Base-by-base conservation (phyloP, 75 land plant species). In the Ceratopteris richardii region DNA sequence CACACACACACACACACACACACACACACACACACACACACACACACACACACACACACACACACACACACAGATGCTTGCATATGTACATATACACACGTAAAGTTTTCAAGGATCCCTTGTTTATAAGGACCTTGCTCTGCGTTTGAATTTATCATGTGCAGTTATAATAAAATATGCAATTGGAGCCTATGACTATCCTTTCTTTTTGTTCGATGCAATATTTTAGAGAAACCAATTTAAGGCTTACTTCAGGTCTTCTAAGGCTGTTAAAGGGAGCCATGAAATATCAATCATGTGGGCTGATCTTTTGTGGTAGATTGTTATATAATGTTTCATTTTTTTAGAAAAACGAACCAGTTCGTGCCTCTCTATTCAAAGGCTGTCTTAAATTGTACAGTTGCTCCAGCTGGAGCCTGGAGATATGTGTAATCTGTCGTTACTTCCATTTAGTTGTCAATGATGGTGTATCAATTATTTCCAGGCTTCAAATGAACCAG, bases 401-500 rank as follows among this genome's bases (percentile, higher is more conserved):
- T 14, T 40, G 14, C 9, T 40, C 13, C 14, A 40, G 42, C 9
- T 40, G 42, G 42, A 40, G 42, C 13, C 9, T 9, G 14, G 13
- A 14, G 42, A 40, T 9, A 9, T 40, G 42, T 10, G 42, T 14
- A 40, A 40, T 10, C 14, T 10, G 42, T 10, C 14, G 42, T 40
- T 14, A 10, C 42, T 10, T 40, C 13, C 13, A 10, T 40, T 9
- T 10, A 40, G 42, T 9, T 40, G 42, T 40, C 42, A 14, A 10
- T 40, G 9, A 10, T 40, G 42, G 14, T 10, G 42, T 14, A 40
- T 10, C 14, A 40, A n/a, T n/a, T n/a, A n/a, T 33, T 33, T 33
- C 9, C 65, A 74, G 80, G 78, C 67, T 73, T 65, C 60, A 20
- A 60, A 47, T 39, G 79, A 75, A 27, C 56, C 66, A 39, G 20